Base-by-base conservation (phyloP, 805 yeast genomes). In the Cyberlindnera amylophila region DNA sequence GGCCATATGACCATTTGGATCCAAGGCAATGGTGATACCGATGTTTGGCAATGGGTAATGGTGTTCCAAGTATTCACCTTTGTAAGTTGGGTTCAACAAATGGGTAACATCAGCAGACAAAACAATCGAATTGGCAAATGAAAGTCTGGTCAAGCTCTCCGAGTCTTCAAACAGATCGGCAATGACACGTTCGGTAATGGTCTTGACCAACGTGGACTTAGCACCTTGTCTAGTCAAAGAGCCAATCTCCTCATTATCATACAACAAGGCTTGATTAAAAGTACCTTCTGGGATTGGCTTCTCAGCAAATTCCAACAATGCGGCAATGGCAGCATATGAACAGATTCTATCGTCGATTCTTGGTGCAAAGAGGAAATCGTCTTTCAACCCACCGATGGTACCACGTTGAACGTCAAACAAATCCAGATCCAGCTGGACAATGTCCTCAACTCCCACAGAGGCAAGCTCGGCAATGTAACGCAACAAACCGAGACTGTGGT, bases 61-160 rank as follows among this genome's bases (percentile, higher is more conserved):
- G 64, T 82, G 64, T 54, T 84, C 90, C 57, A 85, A 69, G 63
- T 87, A 86, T 28, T 77, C 83, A n/a, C 57, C 55, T 39, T 70
- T 58, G 55, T 82, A 85, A 65, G 86, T 85, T 42, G 96, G 96
- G 67, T 87, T 85, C 53, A 81, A 70, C 59, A 87, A 74, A 63
- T 87, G 96, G 47, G 72, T 82, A 32, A 87, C 96, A 59, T 87
- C 96, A 4, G 95, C 90, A 6, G 95, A 84, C 32, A 87, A 63
- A 46, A 88, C 72, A 61, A 87, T 75, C 33, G 95, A 76, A 67
- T 86, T 86, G 39, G 96, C 89, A 55, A 71, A 82, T 14, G 75
- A 53, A 38, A 74, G 62, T 46, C 63, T 62, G 16, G 69, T 50
- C 35, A 60, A 53, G 21, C 51, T 46, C 31, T 50, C 61, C 32